A percentile compares a stretch with the other conserved stretches of the same genome.
Conservation (phyloP, 2,329 filamentous ascomycete genomes). For the Ophiostoma pallidulum region DNA sequence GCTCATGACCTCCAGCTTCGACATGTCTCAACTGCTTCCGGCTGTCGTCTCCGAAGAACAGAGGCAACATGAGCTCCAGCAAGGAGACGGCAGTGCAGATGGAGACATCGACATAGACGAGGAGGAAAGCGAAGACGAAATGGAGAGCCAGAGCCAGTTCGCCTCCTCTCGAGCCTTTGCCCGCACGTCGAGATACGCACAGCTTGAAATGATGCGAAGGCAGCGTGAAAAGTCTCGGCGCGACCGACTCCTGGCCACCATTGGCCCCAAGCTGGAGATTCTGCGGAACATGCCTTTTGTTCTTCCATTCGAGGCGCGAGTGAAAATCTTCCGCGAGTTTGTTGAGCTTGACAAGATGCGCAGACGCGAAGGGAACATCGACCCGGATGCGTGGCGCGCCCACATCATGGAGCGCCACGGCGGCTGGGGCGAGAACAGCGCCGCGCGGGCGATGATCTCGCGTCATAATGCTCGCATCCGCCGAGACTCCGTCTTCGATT, state of each 20-base stretch:
- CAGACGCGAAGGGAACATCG: constrained; percentile 56
- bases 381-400: constrained; percentile 67
- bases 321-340: constrained; percentile 89
- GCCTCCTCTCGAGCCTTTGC: constrained; percentile 40
- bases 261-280: constrained; percentile 81
- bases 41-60: constrained; percentile 85
- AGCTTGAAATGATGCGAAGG: constrained; percentile 52
- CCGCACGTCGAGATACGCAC: constrained; percentile 51
- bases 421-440: constrained; percentile 16
- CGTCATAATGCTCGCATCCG: constrained; percentile 72
- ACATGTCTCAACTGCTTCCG: constrained; percentile 80
- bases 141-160: constrained; percentile 17
- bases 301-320: constrained; percentile 83
- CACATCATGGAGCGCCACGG: constrained; percentile 38
- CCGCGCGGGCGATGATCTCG: constrained; percentile 31
- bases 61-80: constrained; percentile 57
- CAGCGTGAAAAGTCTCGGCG: constrained; percentile 58
- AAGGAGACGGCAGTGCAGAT: constrained; percentile 51
- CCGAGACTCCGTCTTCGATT: constrained; percentile 70
- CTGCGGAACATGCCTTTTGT: constrained; percentile 95
- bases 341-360: constrained; percentile 73
- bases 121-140: constrained; percentile 28
- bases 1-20: constrained; percentile 82
- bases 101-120: constrained; percentile 33
- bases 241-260: constrained; percentile 63